Evolutionary conservation across 768 basidiomycete species (phyloP).

Genomic region (Coprinellus micaceus): DNA sequence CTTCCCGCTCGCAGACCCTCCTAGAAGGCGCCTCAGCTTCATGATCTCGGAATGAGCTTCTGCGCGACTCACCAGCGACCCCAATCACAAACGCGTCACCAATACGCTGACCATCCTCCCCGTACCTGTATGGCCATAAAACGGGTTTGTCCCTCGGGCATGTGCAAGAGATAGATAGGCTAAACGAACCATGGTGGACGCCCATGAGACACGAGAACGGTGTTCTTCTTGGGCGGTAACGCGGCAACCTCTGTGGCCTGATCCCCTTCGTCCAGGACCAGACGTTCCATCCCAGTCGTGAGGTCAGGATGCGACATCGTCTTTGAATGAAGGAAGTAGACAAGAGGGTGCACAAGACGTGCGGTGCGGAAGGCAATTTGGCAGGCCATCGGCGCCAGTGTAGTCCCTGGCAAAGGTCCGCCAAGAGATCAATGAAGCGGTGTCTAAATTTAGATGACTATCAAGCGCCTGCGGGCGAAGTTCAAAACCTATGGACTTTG

Average conservation of each 20-base stretch:
- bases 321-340: background rate
- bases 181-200: slow-evolving; percentile 76
- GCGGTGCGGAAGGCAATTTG: background rate
- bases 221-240: slow-evolving; percentile 61
- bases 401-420: background rate
- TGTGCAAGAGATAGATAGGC: background rate
- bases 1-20: slow-evolving; percentile 87
- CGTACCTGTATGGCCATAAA: slow-evolving; percentile 62
- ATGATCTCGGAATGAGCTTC: background rate
- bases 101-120: slow-evolving; percentile 64
- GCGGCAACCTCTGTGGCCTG: slow-evolving; percentile 17
- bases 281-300: background rate
- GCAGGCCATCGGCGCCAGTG: background rate
- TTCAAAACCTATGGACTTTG: background rate
- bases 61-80: slow-evolving; percentile 60
- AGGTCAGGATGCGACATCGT: background rate
- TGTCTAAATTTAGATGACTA: slow-evolving; percentile 3
- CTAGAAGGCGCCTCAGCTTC: slow-evolving; percentile 30
- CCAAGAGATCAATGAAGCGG: slow-evolving; percentile 1
- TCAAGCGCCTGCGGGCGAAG: no score
- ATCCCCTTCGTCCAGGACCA: slow-evolving; percentile 2
- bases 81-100: slow-evolving; percentile 81
- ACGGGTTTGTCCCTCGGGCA: background rate
- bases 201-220: slow-evolving; percentile 77
- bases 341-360: background rate